A percentile compares a stretch with the other conserved stretches of the same genome.
Evolutionary conservation across 306 rosid genomes (phyloP).

Genomic region (Heteromeles arbutifolia): DNA sequence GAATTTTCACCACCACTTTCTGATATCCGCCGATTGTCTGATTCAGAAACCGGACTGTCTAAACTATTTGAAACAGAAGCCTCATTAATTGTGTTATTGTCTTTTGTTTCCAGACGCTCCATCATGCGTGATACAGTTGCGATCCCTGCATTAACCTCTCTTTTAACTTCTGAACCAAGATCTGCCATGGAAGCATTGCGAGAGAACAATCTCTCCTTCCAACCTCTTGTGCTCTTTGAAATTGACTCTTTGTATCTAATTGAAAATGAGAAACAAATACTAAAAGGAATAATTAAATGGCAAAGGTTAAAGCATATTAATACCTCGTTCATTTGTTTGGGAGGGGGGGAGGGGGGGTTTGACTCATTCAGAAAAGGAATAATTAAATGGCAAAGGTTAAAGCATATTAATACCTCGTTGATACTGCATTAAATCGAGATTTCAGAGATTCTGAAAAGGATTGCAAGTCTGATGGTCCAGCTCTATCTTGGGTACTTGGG

Average conservation of each 20-base stretch:
- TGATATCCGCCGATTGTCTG: slow-evolving; percentile 33
- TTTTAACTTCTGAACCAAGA: slow-evolving; percentile 74
- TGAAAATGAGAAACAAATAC: background rate
- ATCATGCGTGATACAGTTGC: slow-evolving; percentile 85
- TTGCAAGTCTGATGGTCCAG: slow-evolving; percentile 91
- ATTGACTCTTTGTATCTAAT: slow-evolving; percentile 91
- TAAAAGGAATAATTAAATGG: background rate
- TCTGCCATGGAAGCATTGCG: slow-evolving; percentile 74
- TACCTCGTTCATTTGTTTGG: slow-evolving; percentile 61
- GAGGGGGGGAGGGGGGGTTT: background rate
- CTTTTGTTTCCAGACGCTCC: slow-evolving; percentile 86
- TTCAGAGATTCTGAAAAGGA: slow-evolving; percentile 85
- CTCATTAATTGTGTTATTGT: slow-evolving; percentile 33
- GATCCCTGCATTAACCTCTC: slow-evolving; percentile 78
- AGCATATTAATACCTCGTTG: slow-evolving; percentile 49
- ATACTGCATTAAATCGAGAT: slow-evolving; percentile 77
- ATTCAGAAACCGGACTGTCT: slow-evolving; percentile 37
- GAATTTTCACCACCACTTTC: slow-evolving; percentile 36
- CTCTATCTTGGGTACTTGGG: slow-evolving; percentile 72
- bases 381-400: background rate
- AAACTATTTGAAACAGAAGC: slow-evolving; percentile 39
- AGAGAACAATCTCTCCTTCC: slow-evolving; percentile 94
- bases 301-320: slow-evolving; percentile 1
- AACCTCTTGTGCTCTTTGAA: slow-evolving; percentile 85
- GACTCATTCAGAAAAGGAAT: background rate